Base-by-base conservation (phyloP, 495 filamentous ascomycete genomes). In the Penicillium lagena region DNA sequence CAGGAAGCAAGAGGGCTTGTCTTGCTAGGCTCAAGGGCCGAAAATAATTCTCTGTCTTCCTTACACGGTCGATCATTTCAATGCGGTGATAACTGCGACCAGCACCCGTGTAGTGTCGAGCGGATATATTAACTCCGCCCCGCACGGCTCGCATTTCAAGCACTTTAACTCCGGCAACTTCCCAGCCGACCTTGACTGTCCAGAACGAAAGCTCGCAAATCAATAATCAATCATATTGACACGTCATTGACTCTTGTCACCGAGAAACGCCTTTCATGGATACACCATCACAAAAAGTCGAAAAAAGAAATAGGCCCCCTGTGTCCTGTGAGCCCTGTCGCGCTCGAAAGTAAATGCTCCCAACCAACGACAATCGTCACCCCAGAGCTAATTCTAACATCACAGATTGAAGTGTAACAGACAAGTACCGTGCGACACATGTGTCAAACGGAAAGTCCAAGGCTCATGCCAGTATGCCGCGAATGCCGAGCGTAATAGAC, bases 341-440 rank as follows among this genome's bases (percentile, higher is more conserved):
- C n/a, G 56, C 49, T 29, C 60, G 69, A 56, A 71, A 66, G 63
- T 66, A 42, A 12, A 22, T 4, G 22, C 22, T 22, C 39, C 37
- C 12, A 4, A 43, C 9, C 12, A 4, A 43, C 9, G 10, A 11
- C 7, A 14, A 22, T 33, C 34, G 12, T 12, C 35, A 7, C 32
- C 17, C 28, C 22, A 40, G 4, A 12, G 4, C 29, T 43, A 36
- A 48, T 42, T 32, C 30, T 22, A 22, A 4, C 33, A 40, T 46
- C 45, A n/a, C 36, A 67, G 70, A 47, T 52, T 70, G 43, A 70
- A 70, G 64, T 75, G 71, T 46, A 64, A 75, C 47, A 61, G 67
- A 12, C 62, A 66, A 39, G 45, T 58, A 39, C 70, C 71, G 7
- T 73, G 70, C 48, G 57, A 63, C 31, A 56, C 49, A 29, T 82